phyloP scores from a whole-genome alignment of 306 rosid genomes.

The Trifolium subterraneum region DNA sequence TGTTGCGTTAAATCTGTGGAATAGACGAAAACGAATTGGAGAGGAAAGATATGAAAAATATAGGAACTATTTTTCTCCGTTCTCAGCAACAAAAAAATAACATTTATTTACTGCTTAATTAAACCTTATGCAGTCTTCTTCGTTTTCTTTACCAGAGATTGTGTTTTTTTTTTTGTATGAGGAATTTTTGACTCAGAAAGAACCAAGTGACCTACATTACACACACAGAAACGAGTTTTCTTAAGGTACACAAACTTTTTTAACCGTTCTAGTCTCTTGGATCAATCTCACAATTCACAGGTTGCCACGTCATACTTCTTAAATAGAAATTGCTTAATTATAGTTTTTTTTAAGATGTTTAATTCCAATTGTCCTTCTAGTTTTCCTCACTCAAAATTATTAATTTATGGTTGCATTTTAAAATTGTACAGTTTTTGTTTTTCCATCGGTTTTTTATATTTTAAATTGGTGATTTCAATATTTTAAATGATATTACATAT shows the following conservation, averaged over 20 bases:
- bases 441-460: too few relatives aligned
- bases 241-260: background rate
- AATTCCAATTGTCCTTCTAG: too few relatives aligned
- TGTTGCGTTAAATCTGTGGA: background rate
- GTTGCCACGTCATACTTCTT: background rate
- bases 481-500: too few relatives aligned
- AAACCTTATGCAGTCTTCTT: background rate
- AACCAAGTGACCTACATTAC: background rate
- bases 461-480: too few relatives aligned
- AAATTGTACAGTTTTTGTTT: too few relatives aligned
- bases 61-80: background rate
- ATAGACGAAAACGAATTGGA: background rate
- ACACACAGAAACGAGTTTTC: background rate
- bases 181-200: too few relatives aligned
- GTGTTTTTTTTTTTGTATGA: background rate
- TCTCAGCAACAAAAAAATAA: background rate
- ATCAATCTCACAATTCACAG: background rate
- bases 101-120: background rate
- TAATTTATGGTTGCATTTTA: too few relatives aligned
- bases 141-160: too few relatives aligned
- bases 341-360: too few relatives aligned
- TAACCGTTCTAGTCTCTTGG: background rate
- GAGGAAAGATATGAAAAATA: background rate
- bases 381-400: too few relatives aligned
- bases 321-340: too few relatives aligned